Evolutionary conservation across 2,329 filamentous ascomycete genomes (phyloP), one percentile per base, ranked within the genome.

Genomic region (Penicillium psychrosexuale): DNA sequence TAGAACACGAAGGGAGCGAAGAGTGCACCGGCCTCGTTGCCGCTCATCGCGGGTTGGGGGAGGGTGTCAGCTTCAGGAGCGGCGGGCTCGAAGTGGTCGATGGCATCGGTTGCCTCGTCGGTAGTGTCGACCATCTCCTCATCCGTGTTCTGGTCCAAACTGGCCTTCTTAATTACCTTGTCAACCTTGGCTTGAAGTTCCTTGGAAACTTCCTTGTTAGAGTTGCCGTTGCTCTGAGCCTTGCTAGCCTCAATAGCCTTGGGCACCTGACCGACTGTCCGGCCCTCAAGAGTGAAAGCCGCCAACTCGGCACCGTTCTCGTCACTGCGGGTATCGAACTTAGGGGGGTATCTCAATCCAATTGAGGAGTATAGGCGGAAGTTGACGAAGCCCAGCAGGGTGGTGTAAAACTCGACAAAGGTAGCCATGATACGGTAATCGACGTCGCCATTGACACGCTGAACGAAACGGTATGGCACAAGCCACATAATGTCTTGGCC

Each of bases 381-480:
- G 81, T 99, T 97, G 76, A 97, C 86, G 69, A 99, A 99, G 57
- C 93, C 89, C 19, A 99, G 81, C 13, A 99, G 82, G 5, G 93
- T 97, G 68, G 95, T 96, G 80, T 99, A 99, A 75, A 99, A 99
- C 74, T 99, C 93, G 62, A 99, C 87, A 71, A 99, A 99, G 5
- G 94, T 99, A 56, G 91, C 93, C 94, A 99, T 99, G 76, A 99
- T 99, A 68, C 94, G 84, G 78, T 97, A 99, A 75, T 99, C 94
- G 61, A 99, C 89, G 74, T 99, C 94, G 55, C 89, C 90, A 38
- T 94, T 90, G 13, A 96, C 87, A 64, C 90, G 83, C 80, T 99
- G 94, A 69, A 97, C 96, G 77, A 99, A 99, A 74, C 91, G 91
- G 80, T 99, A 99, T 1, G 94, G 94, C 11, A 97, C 93, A 37